phyloP scores from a whole-genome alignment of 441 rosid species.

The Aleurites moluccanus region DNA sequence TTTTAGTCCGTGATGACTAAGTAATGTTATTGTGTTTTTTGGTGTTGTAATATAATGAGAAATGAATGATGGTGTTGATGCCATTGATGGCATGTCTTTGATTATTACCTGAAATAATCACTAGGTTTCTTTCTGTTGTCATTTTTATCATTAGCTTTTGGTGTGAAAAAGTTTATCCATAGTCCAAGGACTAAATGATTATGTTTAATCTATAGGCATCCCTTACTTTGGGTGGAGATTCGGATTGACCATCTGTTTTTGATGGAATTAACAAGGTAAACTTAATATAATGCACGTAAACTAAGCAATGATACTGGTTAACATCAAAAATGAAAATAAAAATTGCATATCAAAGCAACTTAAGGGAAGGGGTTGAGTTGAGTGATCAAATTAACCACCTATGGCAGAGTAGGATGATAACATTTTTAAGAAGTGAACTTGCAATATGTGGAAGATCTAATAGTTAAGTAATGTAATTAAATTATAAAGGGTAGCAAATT shows the following conservation, averaged over 20 bases:
- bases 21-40: constrained; percentile 17
- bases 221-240: not conserved
- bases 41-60: constrained; percentile 18
- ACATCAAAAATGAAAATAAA: not conserved
- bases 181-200: not conserved
- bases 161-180: not conserved
- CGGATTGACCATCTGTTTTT: not conserved
- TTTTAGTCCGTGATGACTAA: constrained; percentile 19
- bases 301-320: not conserved
- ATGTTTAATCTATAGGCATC: not conserved
- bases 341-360: no score
- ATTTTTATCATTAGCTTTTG: not conserved
- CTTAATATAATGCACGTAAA: no score
- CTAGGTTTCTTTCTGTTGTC: not conserved
- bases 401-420: not conserved
- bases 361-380: no score
- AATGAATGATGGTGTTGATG: constrained; percentile 19
- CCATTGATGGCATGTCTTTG: no score
- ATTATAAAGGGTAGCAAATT: not conserved
- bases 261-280: no score
- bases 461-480: no score
- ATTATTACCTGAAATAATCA: constrained; percentile 3
- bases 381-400: no score
- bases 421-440: not conserved
- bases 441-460: not conserved